Evolutionary conservation across 2,329 filamentous ascomycete genomes (phyloP).

Genomic region (Fusarium duplospermum): DNA sequence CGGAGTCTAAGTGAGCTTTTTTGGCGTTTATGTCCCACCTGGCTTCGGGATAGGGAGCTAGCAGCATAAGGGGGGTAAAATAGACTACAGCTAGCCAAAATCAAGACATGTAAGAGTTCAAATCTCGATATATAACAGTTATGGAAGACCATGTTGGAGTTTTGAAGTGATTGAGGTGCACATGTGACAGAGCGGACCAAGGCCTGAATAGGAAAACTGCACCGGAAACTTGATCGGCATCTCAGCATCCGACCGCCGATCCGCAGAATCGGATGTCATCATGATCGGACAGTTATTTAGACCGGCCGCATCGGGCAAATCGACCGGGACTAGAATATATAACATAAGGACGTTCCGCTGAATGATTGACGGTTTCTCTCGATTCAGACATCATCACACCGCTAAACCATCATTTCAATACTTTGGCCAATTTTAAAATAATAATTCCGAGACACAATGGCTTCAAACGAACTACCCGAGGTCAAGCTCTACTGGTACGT

Average conservation of each 20-base stretch:
- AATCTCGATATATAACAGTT: background rate
- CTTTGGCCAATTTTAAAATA: background rate
- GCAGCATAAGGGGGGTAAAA: conserved; percentile 35
- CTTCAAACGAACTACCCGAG: conserved; percentile 57
- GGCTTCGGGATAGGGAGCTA: conserved; percentile 19
- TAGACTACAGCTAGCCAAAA: conserved; percentile 30
- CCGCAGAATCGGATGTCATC: conserved; percentile 6
- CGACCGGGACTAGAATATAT: conserved; percentile 24
- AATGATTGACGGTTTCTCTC: background rate
- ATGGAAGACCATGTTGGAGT: background rate
- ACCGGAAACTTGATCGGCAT: conserved; percentile 12
- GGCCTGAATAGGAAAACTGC: conserved; percentile 1
- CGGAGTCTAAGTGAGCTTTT: conserved; percentile 34
- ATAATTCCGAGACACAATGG: conserved; percentile 29
- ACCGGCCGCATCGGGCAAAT: conserved; percentile 21
- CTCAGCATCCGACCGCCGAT: conserved; percentile 28
- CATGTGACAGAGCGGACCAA: background rate
- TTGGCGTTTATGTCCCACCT: conserved; percentile 36
- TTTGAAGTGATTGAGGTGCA: background rate
- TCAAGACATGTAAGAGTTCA: conserved; percentile 6
- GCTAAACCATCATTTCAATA: background rate
- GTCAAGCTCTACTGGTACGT: conserved; percentile 73
- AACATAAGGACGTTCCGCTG: conserved; percentile 2
- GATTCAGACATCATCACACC: background rate
- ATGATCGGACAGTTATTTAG: conserved; percentile 31